These are phyloP conservation scores for Iberis pinnata DNA, from an alignment of 345 rosid genomes.

Conservation along the genomic window DNA sequence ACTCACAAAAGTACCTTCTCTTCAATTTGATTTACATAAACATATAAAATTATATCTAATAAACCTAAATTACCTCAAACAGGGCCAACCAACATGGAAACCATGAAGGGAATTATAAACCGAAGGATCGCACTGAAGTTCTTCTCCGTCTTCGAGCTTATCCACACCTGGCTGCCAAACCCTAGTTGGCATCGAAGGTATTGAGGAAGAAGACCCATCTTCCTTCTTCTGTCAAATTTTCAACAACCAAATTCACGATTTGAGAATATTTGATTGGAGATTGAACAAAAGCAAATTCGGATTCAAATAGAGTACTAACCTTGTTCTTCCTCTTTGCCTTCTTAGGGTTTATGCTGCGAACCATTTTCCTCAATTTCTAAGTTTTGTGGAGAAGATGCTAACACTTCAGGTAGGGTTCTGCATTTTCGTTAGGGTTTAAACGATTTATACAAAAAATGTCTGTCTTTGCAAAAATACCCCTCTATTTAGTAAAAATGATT, in stretches of 20 bases:
- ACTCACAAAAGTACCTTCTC: neutral
- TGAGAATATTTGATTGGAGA: neutral
- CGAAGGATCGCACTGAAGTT: conserved; percentile 90
- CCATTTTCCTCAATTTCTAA: conserved; percentile 37
- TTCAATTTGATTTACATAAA: neutral
- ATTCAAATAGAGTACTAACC: conserved; percentile 30
- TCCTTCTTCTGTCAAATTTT: conserved; percentile 33
- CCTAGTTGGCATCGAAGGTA: conserved; percentile 54
- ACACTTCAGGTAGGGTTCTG: conserved; percentile 4
- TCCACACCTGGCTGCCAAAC: conserved; percentile 99
- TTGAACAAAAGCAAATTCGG: neutral
- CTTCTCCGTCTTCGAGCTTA: conserved; percentile 88
- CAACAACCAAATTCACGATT: neutral
- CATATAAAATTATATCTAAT: neutral
- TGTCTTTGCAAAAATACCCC: neutral
- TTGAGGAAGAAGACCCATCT: conserved; percentile 51
- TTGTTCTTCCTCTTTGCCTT: conserved; percentile 76
- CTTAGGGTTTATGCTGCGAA: conserved; percentile 59
- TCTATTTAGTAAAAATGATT: neutral
- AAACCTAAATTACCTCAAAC: conserved; percentile 54
- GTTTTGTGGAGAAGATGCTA: conserved; percentile 8
- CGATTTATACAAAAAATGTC: conserved; percentile 19
- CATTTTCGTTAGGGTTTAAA: conserved; percentile 28
- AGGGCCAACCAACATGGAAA: conserved; percentile 91
- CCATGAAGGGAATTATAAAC: conserved; percentile 86